Base-by-base conservation (phyloP, 306 rosid genomes). In the Cucurbita ficifolia region DNA sequence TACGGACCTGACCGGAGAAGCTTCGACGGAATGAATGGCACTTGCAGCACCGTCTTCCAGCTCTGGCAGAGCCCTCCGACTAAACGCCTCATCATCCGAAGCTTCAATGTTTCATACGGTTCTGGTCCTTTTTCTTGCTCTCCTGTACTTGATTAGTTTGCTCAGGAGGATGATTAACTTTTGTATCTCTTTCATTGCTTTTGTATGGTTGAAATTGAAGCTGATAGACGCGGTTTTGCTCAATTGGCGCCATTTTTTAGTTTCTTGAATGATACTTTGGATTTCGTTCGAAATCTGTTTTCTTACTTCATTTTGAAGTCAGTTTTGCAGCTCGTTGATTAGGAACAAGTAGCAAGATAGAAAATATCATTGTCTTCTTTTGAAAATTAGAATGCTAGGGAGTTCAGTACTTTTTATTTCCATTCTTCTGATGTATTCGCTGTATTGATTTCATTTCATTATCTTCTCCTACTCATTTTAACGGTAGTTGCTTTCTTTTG, bases 11-110 rank as follows among this genome's bases (percentile, higher is more conserved):
- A 68, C 55, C 35, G 54, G 21, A 45, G 72, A 62, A 62, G 52
- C 49, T 64, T 46, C 8, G 21, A 3, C 54, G 39, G 73, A 46
- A 68, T 68, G 73, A 68, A 68, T 68, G 56, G 55, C 55, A 55
- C 76, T 76, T 89, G 89, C 74, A 45, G 60, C 69, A 50, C 63
- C 84, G 82, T 88, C 70, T 83, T 88, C 81, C 89, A 87, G 69
- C 73, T 77, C 62, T 83, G 85, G 69, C 89, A 87, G 67, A 40
- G 45, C 54, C 90, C 94, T 48, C 88, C 81, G n/a, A 67, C 73
- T 74, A 65, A 74, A 75, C 38, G 62, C 8, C 81, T 80, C 50
- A 68, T 59, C 73, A 24, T 81, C 72, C 39, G 78, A 77, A 18
- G 39, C 79, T 76, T 83, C 18, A 78, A 76, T 21, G 40, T 71